Evolutionary conservation across 75 land plant genomes (phyloP), one percentile per base, ranked within the genome.

Genomic region (Cunninghamia lanceolata): DNA sequence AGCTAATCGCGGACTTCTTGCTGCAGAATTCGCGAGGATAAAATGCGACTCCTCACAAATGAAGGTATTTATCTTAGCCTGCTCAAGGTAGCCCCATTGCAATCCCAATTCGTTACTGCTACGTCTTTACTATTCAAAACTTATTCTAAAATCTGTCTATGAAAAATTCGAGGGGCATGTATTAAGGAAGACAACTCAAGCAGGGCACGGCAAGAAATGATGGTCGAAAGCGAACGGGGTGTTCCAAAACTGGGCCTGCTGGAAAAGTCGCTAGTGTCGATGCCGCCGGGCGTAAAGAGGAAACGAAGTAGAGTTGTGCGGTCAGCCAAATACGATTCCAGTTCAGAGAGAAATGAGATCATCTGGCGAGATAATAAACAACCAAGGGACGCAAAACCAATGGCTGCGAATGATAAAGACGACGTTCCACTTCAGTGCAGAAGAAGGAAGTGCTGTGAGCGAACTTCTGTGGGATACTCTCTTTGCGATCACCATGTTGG

Each of bases 401-500:
- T 47, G 52, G 17, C 6, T 54, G 0, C 59, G 2, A 9, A 34
- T 34, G 77, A 74, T 16, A 38, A 34, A 17, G 32, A 76, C 0
- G 3, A 76, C 15, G 88, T 63, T 32, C 88, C 81, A 0, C 66
- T 86, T 3, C 47, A 83, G 53, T 89, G 91, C 82, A 87, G 86
- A 30, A 86, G 88, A 6, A 85, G 88, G 59, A 89, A 89, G 82
- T 89, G 88, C 71, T 47, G 81, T 39, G 79, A 82, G 84, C 50
- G 28, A 53, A 87, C 88, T 21, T 59, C 85, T 17, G 91, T 74
- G 11, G 91, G 91, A 7, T 89, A 87, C 46, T 81, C 88, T 43
- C 91, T 87, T 0, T 89, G 91, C 76, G 86, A 87, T 45, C 91
- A 89, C 52, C 91, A 89, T 82, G 75, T 85, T 8, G 86, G 88